A percentile compares a stretch with the other conserved stretches of the same genome.
Conservation (phyloP, 2,329 filamentous ascomycete genomes). For the Grosmannia clavigera region DNA sequence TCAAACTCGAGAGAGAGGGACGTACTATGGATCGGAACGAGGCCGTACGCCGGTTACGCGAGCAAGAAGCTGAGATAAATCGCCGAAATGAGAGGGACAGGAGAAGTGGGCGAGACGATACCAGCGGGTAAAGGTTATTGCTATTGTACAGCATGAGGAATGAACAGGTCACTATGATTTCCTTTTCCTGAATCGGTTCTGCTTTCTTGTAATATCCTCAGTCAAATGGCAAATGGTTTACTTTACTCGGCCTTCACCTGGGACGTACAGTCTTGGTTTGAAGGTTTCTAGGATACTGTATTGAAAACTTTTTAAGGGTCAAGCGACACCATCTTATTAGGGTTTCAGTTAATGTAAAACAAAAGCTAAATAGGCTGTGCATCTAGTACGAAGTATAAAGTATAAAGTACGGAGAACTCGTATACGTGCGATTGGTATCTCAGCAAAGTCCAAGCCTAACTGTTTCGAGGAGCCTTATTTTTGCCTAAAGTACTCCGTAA, state of each 20-base stretch:
- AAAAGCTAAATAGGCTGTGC: too few relatives aligned
- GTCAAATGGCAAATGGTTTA: background rate
- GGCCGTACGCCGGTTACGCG: slow-evolving; percentile 66
- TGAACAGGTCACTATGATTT: background rate
- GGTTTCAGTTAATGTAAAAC: too few relatives aligned
- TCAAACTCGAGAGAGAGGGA: slow-evolving; percentile 84
- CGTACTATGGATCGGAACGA: slow-evolving; percentile 73
- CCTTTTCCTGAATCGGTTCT: background rate
- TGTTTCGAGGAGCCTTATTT: too few relatives aligned
- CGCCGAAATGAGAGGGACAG: slow-evolving; percentile 9
- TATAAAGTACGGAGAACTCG: too few relatives aligned
- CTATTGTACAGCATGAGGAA: background rate
- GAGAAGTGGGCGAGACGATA: background rate
- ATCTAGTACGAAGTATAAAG: too few relatives aligned
- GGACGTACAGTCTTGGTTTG: background rate
- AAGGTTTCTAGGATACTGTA: too few relatives aligned
- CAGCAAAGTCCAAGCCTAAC: too few relatives aligned
- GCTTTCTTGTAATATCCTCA: background rate
- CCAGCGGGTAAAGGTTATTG: background rate
- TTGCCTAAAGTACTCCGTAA: too few relatives aligned
- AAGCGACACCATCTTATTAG: too few relatives aligned
- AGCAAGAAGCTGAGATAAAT: slow-evolving; percentile 23
- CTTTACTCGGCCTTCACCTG: background rate
- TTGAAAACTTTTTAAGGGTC: too few relatives aligned
- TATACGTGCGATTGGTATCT: too few relatives aligned